Evolutionary conservation across 225 moss, liverwort and hornwort species (phyloP), one percentile per base, ranked within the genome.

Genomic region (Bryum argenteum): DNA sequence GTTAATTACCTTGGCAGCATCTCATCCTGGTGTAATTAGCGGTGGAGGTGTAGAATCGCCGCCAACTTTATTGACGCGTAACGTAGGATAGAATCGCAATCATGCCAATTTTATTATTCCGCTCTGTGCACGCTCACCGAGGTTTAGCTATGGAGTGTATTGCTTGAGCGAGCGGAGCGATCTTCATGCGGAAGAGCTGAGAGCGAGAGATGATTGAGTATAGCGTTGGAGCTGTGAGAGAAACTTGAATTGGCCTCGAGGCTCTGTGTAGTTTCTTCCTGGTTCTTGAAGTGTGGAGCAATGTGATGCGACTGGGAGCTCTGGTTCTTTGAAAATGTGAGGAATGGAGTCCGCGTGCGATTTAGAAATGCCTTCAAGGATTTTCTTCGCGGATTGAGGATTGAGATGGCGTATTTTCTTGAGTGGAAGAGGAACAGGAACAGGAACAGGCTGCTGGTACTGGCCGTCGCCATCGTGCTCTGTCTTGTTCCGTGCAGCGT

Each of bases 391-490:
- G 55, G 69, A 51, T 23, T 10, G 14, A 54, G 65, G 69, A 55
- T 33, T 73, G 23, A 71, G 62, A 79, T 81, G 81, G 78, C 66
- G 43, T 21, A 18, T n/a, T 33, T 12, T 21, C 16, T 21, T 1
- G 59, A 69, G 23, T 33, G 73, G 65, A 50, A 11, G 1, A 0
- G 41, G 54, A 63, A 54, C 45, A 69, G 41, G 54, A 63, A 54
- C 45, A 69, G 70, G 59, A 74, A 50, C 63, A 71, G 37, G 37
- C 23, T 60, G 56, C 33, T 64, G 33, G 20, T 40, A 0, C 22
- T 19, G 59, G 45, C 70, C 50, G 54, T 85, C 50, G 58, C 47
- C 55, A 54, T 80, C 39, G 71, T 73, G 67, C 54, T 77, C 65
- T 75, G 56, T 37, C 43, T 82, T 54, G 23, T 65, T 33, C 77